Base-by-base conservation (phyloP, 2,329 filamentous ascomycete species). In the Paraconiothyrium sp. region DNA sequence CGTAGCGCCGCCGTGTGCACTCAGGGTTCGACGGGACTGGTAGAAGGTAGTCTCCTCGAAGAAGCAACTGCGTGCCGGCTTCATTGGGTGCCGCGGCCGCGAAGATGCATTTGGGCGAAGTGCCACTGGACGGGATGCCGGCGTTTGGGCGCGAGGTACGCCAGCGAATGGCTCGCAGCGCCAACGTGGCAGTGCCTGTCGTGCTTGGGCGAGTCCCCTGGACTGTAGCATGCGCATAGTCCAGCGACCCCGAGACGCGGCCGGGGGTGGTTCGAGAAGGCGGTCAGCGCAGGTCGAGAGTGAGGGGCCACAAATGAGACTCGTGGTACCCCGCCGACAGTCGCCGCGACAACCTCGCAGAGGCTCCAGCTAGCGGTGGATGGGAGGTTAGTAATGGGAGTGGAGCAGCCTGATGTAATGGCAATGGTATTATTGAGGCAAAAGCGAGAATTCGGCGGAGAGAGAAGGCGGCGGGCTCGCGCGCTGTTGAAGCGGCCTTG, bases 1-100 rank as follows among this genome's bases (percentile, higher is more conserved):
- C 67, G 71, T 71, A 73, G 72, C 68, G 71, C 57, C 66, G 62
- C 57, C 66, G 62, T 63, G 54, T 67, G 62, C 54, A 37, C 32
- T n/a, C 22, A 67, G 61, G 59, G 59, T 34, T 37, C 27, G 27
- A 20, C 39, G 34, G 27, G 52, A 39, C 34, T 56, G 51, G 51
- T 32, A 32, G n/a, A 20, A 20, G 20, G 20, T 20, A 20, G 27
- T n/a, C 8, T 11, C 39, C 50, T 49, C 41, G 43, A 54, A 54
- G 24, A 51, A 55, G 60, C 55, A 58, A 55, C 55, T 58, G 60
- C 56, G 60, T 58, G 60, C 20, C 13, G 39, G 50, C 47, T 37
- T 30, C 44, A 51, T 58, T 58, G 59, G 59, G 39, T 48, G 43
- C 34, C 6, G 52, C 49, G 49, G 49, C 34, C 41, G 48, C 32